Evolutionary conservation across 768 basidiomycete species (phyloP).

Genomic region (Trametes punicea): DNA sequence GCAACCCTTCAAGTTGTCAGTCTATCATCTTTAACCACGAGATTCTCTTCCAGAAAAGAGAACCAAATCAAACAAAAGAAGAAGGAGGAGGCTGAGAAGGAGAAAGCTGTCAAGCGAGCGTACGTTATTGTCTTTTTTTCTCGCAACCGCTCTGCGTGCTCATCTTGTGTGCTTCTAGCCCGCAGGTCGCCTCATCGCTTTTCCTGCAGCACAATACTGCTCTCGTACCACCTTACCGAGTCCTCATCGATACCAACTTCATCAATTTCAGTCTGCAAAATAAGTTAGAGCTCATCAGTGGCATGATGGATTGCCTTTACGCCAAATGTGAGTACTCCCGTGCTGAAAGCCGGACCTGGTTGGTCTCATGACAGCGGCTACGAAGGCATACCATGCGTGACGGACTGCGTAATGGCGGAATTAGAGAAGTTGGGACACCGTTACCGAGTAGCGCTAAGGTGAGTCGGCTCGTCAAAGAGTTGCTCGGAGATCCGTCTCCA

Average conservation of each 20-base stretch:
- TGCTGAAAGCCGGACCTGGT: not conserved
- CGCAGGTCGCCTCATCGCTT: slow-evolving; percentile 84
- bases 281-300: slow-evolving; percentile 90
- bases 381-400: slow-evolving; percentile 95
- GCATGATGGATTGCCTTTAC: slow-evolving; percentile 99
- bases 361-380: slow-evolving; percentile 9
- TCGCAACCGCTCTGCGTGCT: not conserved
- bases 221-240: slow-evolving; percentile 94
- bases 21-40: not conserved
- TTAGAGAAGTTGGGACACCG: slow-evolving; percentile 95
- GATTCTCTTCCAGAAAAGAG: slow-evolving; percentile 64
- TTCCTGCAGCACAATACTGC: slow-evolving; percentile 95
- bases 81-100: slow-evolving; percentile 78
- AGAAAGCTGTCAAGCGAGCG: slow-evolving; percentile 75
- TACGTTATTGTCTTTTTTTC: slow-evolving; percentile 41
- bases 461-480: slow-evolving; percentile 27
- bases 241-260: slow-evolving; percentile 98
- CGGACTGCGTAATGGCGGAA: slow-evolving; percentile 98
- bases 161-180: slow-evolving; percentile 40
- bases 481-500: not conserved
- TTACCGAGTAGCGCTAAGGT: slow-evolving; percentile 94
- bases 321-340: slow-evolving; percentile 75
- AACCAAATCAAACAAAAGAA: slow-evolving; percentile 88
- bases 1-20: slow-evolving; percentile 28
- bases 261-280: slow-evolving; percentile 99